Percentiles rank a stretch among this genome's conserved stretches.
phyloP scores from a whole-genome alignment of 768 basidiomycete species.

The Xanthoconium purpureum region DNA sequence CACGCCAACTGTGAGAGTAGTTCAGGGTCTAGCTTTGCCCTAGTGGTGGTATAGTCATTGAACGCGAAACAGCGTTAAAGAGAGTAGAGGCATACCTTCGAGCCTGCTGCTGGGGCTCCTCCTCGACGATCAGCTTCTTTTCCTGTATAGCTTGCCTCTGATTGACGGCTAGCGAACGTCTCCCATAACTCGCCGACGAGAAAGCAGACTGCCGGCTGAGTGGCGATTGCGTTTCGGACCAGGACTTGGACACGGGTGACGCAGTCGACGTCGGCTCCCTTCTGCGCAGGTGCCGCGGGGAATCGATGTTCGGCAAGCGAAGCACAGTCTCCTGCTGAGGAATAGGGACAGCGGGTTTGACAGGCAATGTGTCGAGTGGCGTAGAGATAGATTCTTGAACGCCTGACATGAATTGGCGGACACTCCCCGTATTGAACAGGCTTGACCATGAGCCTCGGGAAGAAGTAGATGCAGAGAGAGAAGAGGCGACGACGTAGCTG shows the following conservation, averaged over 20 bases:
- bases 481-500: slow-evolving; percentile 35
- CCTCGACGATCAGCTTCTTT: slow-evolving; percentile 38
- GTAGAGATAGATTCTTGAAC: slow-evolving; percentile 50
- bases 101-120: slow-evolving; percentile 16
- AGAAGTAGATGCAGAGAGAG: slow-evolving; percentile 52
- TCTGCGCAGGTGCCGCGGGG: slow-evolving; percentile 28
- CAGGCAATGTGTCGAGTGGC: slow-evolving; percentile 30
- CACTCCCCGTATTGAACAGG: slow-evolving; percentile 61
- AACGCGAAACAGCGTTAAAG: background rate
- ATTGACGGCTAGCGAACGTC: slow-evolving; percentile 42
- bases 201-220: slow-evolving; percentile 36
- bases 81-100: slow-evolving; percentile 8
- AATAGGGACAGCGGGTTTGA: slow-evolving; percentile 25
- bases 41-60: slow-evolving; percentile 2
- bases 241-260: slow-evolving; percentile 47
- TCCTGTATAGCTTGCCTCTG: slow-evolving; percentile 31
- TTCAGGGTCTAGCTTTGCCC: slow-evolving; percentile 16
- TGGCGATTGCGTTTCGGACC: slow-evolving; percentile 47
- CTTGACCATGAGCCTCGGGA: slow-evolving; percentile 83
- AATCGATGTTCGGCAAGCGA: slow-evolving; percentile 26
- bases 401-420: slow-evolving; percentile 68
- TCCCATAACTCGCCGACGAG: slow-evolving; percentile 39
- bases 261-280: slow-evolving; percentile 28
- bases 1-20: slow-evolving; percentile 41
- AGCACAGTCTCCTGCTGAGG: slow-evolving; percentile 19